Percentiles rank a stretch among this genome's conserved stretches.
phyloP scores from a whole-genome alignment of 148 eudicot species.

The Arctostaphylos glauca region DNA sequence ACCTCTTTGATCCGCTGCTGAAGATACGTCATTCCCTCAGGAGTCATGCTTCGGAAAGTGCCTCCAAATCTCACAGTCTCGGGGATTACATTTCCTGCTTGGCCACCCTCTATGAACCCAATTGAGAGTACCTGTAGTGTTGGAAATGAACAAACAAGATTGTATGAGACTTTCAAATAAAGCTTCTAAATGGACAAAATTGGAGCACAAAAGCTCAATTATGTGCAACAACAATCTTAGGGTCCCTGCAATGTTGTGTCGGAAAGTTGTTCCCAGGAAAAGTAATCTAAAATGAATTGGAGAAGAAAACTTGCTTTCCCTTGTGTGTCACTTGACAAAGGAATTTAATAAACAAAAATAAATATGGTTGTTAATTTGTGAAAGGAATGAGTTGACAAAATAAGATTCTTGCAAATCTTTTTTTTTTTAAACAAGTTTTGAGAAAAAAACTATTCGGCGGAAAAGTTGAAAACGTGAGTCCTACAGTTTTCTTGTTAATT shows the following conservation, averaged over 20 bases:
- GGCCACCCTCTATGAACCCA: constrained; percentile 24
- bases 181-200: neutral
- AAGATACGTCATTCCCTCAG: constrained; percentile 27
- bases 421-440: neutral
- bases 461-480: neutral
- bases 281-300: neutral
- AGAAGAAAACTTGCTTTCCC: neutral
- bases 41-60: constrained; percentile 29
- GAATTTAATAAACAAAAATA: neutral
- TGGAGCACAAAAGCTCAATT: neutral
- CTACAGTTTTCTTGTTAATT: neutral
- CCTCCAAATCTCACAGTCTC: constrained; percentile 36
- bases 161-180: neutral
- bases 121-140: constrained; percentile 27
- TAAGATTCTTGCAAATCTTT: neutral
- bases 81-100: constrained; percentile 28
- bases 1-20: constrained; percentile 35
- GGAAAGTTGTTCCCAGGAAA: neutral
- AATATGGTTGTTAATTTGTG: neutral
- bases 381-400: neutral
- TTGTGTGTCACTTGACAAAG: neutral
- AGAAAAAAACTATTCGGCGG: neutral
- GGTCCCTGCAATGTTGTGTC: neutral
- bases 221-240: neutral
- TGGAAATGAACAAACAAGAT: neutral